Percentiles rank a stretch among this genome's conserved stretches.
These are phyloP conservation scores for Limnomonas spitsbergensis DNA, from an alignment of 139 green algal species.

Conservation along the genomic window DNA sequence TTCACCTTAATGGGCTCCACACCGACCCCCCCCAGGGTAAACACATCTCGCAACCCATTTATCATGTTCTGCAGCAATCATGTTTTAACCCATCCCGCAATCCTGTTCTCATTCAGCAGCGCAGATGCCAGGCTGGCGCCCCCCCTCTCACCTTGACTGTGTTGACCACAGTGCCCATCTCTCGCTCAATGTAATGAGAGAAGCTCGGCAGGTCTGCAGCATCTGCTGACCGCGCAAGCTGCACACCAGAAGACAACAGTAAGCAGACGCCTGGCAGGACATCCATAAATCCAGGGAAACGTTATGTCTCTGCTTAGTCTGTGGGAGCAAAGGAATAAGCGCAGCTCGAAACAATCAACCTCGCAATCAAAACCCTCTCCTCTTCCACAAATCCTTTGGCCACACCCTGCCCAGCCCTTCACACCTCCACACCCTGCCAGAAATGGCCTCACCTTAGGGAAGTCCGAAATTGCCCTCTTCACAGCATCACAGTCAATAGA, in stretches of 20 bases:
- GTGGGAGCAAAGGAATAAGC: neutral
- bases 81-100: too few species aligned
- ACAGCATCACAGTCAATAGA: slow-evolving; percentile 62
- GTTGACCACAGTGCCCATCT: slow-evolving; percentile 51
- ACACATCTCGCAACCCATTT: too few species aligned
- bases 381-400: neutral
- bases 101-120: too few species aligned
- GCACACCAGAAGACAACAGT: neutral
- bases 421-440: too few species aligned
- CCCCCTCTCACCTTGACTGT: slow-evolving; percentile 40
- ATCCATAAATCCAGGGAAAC: neutral
- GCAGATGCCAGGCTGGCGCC: too few species aligned
- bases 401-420: too few species aligned
- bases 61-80: too few species aligned
- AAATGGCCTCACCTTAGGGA: slow-evolving; percentile 28
- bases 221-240: neutral
- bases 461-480: slow-evolving; percentile 40
- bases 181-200: slow-evolving; percentile 50
- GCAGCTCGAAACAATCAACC: neutral
- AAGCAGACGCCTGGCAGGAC: neutral
- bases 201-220: slow-evolving; percentile 27
- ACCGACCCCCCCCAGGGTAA: too few species aligned
- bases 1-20: too few species aligned
- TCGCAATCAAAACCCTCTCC: neutral
- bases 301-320: too few species aligned